phyloP scores from a whole-genome alignment of 495 filamentous ascomycete genomes.

The Neurospora sp. region DNA sequence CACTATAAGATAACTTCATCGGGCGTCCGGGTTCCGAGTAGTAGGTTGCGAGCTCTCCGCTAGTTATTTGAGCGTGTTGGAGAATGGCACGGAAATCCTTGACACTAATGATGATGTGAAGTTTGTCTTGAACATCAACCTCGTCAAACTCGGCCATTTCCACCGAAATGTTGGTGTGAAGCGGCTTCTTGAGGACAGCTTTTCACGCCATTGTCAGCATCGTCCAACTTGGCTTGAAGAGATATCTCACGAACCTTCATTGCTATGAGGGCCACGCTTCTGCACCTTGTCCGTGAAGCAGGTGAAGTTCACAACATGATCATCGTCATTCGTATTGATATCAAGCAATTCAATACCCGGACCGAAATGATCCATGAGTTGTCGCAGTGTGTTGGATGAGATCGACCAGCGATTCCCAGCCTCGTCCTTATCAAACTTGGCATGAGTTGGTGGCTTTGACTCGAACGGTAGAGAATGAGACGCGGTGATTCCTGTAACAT shows the following conservation, averaged over 20 bases:
- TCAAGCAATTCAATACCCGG: constrained; percentile 85
- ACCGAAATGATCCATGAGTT: constrained; percentile 87
- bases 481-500: constrained; percentile 63
- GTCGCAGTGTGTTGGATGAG: constrained; percentile 60
- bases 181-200: constrained; percentile 88
- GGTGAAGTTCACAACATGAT: constrained; percentile 58
- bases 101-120: constrained; percentile 82
- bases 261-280: constrained; percentile 48
- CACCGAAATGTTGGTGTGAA: constrained; percentile 84
- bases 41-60: constrained; percentile 57
- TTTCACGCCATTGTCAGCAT: constrained; percentile 3
- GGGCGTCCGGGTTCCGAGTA: constrained; percentile 77
- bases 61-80: constrained; percentile 68
- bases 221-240: background rate
- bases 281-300: constrained; percentile 87
- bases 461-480: constrained; percentile 92
- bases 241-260: constrained; percentile 50
- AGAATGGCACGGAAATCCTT: constrained; percentile 94
- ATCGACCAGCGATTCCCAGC: constrained; percentile 74
- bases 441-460: constrained; percentile 68
- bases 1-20: constrained; percentile 69
- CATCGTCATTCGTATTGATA: constrained; percentile 58
- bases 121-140: constrained; percentile 59
- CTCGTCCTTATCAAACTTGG: constrained; percentile 64
- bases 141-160: constrained; percentile 80